Base-by-base conservation (phyloP, 768 basidiomycete genomes). In the Kondoa subrosea region DNA sequence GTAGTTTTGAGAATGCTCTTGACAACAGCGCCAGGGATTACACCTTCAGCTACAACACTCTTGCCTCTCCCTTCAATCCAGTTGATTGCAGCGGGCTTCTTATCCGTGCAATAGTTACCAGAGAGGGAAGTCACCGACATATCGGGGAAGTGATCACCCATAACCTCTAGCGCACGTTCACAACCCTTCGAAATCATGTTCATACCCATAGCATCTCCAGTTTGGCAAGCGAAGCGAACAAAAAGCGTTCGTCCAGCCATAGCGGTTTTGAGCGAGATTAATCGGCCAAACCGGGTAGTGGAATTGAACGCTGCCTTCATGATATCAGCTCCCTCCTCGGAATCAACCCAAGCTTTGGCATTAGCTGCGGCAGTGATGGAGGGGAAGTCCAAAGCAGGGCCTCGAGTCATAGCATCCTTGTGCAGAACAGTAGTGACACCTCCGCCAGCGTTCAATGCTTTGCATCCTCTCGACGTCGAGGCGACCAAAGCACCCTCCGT, bases 171-270 rank as follows among this genome's bases (percentile, higher is more conserved):
- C 26, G 91, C 91, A 78, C 88, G 88, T 80, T 97, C 95, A 12
- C 91, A 91, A 1, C 92, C 95, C 79, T 99, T 99, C 8, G 87
- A 89, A 75, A 97, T 95, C 95, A 97, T 99, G 81, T 99, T 99
- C 95, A 99, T 99, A 21, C 95, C 95, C 93, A 97, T 99, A 56
- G 95, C 93, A 74, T 97, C 93, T 32, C 92, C 95, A 0, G 95
- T 97, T 66, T 84, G 85, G 16, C 91, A 95, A 68, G 88, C 87
- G 75, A 99, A 96, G 60, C 95, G 84, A 27, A 96, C 85, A 76
- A 85, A 99, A 50, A 99, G 79, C 50, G 91, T 93, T 56, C 95
- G 83, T 3, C 95, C 95, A 3, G 95, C 95, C 77, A 97, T 80
- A 2, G 87, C 88, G 60, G 85, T 85, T 82, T 93, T 93, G 73